Evolutionary conservation across 2,329 filamentous ascomycete species (phyloP).

Genomic region (Huntiella omanensis): DNA sequence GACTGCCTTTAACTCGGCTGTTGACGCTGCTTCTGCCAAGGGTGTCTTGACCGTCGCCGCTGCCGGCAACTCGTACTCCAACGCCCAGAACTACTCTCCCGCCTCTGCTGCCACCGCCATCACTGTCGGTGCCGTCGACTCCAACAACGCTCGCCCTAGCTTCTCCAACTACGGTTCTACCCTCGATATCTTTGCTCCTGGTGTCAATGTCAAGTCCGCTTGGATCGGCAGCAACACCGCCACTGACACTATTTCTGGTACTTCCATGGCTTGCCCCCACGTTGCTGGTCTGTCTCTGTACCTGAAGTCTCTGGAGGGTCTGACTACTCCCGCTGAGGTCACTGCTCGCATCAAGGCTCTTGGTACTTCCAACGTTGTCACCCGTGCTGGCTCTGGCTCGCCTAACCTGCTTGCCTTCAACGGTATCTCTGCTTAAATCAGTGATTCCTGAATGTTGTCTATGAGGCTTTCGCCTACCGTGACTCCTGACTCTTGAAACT

Average conservation of each 20-base stretch:
- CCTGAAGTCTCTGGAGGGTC: conserved; percentile 25
- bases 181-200: conserved; percentile 34
- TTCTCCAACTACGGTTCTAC: conserved; percentile 31
- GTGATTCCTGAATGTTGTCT: too few species aligned
- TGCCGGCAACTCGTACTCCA: conserved; percentile 31
- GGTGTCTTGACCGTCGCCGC: conserved; percentile 35
- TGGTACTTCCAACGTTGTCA: conserved; percentile 23
- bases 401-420: conserved; percentile 38
- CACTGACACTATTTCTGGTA: conserved; percentile 30
- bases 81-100: conserved; percentile 24
- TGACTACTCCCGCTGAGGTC: conserved; percentile 25
- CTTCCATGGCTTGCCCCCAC: conserved; percentile 43
- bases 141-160: conserved; percentile 19
- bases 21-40: conserved; percentile 24
- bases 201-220: conserved; percentile 25
- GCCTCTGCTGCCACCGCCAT: conserved; percentile 28
- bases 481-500: too few species aligned
- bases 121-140: conserved; percentile 33
- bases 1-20: conserved; percentile 29
- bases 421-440: conserved; percentile 16
- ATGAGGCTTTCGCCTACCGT: too few species aligned
- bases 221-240: conserved; percentile 20
- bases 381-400: conserved; percentile 24
- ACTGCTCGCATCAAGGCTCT: conserved; percentile 26
- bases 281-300: conserved; percentile 35